Base-by-base conservation (phyloP, 2,329 filamentous ascomycete genomes). In the Phyllosticta citrichinensis region DNA sequence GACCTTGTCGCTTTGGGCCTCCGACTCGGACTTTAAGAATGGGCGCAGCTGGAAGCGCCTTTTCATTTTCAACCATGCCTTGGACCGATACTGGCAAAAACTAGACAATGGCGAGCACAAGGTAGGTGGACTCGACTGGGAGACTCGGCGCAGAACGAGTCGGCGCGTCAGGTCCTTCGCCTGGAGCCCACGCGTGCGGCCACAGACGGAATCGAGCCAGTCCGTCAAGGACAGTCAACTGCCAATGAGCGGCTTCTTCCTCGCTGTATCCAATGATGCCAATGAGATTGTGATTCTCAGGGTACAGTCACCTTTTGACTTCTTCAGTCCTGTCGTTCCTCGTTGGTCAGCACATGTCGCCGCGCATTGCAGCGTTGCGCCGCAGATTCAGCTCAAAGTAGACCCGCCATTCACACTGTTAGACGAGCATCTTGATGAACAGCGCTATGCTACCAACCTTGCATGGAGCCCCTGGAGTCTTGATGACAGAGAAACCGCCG, bases 1-100 rank as follows among this genome's bases (percentile, higher is more conserved):
- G 60, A 66, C 82, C 1, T 68, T 86, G 5, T 82, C 81, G 1
- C 68, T 86, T 9, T 86, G 82, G 78, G 79, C 81, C 55, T 74
- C 78, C 2, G 69, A 76, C 33, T 78, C 78, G 12, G 72, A 71
- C 19, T 71, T 70, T 1, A 67, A 71, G 14, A 73, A 74, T 10
- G 69, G 73, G 52, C 68, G 71, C 1, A 77, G 75, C 64, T 86
- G 83, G 83, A 71, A 71, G 50, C 76, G 83, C 33, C 76, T 76
- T 3, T 65, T 79, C 5, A 71, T 85, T n/a, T 67, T 85, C 47
- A 86, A 86, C 63, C 68, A 77, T 58, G 68, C 71, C 4, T 66
- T 84, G 52, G 68, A 71, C 17, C 62, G 69, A 0, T 75, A 79
- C 65, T 74, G 80, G 52, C 52, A 60, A 25, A 52, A 35, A 3